A percentile compares a stretch with the other conserved stretches of the same genome.
Conservation (phyloP, 2,329 filamentous ascomycete species). For the Curvularia sp. region DNA sequence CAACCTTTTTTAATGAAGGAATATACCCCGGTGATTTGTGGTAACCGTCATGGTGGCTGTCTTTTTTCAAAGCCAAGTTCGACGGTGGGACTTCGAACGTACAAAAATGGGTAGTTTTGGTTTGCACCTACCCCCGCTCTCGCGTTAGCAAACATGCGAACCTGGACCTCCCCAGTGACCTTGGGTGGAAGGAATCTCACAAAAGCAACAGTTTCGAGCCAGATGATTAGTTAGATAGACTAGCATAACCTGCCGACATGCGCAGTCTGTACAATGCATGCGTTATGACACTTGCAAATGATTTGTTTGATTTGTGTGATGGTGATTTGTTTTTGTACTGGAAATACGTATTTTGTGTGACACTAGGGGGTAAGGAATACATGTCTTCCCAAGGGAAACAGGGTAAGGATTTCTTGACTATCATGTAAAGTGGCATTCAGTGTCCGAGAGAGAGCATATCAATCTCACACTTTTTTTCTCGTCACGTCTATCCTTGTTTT, state of each 20-base stretch:
- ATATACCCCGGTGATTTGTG: slow-evolving; percentile 42
- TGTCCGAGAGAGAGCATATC: no score
- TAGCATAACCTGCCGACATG: slow-evolving; percentile 32
- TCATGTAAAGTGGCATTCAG: no score
- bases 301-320: background rate
- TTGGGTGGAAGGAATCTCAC: slow-evolving; percentile 47
- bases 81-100: slow-evolving; percentile 31
- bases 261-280: slow-evolving; percentile 38
- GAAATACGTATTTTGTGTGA: no score
- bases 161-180: slow-evolving; percentile 32
- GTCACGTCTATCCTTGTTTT: no score
- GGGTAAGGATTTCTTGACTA: no score
- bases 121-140: slow-evolving; percentile 34
- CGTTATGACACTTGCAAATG: slow-evolving; percentile 28
- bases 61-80: slow-evolving; percentile 32
- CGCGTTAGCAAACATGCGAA: slow-evolving; percentile 24
- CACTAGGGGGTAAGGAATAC: no score
- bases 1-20: slow-evolving; percentile 43
- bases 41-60: slow-evolving; percentile 36
- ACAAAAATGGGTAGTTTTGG: slow-evolving; percentile 25
- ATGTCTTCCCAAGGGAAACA: no score
- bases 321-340: no score
- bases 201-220: slow-evolving; percentile 47
- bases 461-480: no score
- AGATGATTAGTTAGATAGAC: slow-evolving; percentile 46